phyloP scores from a whole-genome alignment of 371 early-diverging fungal genomes.

The Racocetra persica region DNA sequence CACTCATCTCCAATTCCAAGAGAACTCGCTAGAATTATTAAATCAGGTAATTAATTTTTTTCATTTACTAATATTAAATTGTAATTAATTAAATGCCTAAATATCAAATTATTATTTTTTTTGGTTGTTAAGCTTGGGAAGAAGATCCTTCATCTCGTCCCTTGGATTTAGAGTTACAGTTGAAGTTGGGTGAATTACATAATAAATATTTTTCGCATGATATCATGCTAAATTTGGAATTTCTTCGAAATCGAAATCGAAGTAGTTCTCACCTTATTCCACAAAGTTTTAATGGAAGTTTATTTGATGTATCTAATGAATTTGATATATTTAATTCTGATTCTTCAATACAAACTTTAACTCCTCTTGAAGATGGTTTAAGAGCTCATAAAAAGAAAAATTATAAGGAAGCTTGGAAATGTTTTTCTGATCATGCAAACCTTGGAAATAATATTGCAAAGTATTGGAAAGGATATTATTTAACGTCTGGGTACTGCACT shows the following conservation, averaged over 20 bases:
- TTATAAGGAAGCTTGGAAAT: slow-evolving; percentile 30
- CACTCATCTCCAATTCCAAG: neutral
- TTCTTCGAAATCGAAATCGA: no score
- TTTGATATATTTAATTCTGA: no score
- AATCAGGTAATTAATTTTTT: slow-evolving; percentile 6
- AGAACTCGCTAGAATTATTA: slow-evolving; percentile 7
- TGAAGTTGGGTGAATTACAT: no score
- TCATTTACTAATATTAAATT: no score
- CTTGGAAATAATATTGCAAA: neutral
- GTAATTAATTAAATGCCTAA: no score
- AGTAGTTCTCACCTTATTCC: no score
- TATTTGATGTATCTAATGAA: no score
- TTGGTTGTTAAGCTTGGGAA: slow-evolving; percentile 22
- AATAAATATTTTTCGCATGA: no score
- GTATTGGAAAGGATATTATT: slow-evolving; percentile 37
- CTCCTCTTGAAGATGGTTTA: slow-evolving; percentile 28
- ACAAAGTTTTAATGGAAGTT: no score
- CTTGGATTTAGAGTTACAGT: neutral
- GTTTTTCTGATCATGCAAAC: slow-evolving; percentile 11
- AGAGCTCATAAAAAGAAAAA: slow-evolving; percentile 11
- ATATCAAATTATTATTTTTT: no score
- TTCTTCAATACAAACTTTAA: neutral
- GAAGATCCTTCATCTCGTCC: slow-evolving; percentile 20
- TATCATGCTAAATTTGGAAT: no score
- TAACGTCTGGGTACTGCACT: neutral